Base-by-base conservation (phyloP, 495 filamentous ascomycete genomes). In the Letharia columbiana region DNA sequence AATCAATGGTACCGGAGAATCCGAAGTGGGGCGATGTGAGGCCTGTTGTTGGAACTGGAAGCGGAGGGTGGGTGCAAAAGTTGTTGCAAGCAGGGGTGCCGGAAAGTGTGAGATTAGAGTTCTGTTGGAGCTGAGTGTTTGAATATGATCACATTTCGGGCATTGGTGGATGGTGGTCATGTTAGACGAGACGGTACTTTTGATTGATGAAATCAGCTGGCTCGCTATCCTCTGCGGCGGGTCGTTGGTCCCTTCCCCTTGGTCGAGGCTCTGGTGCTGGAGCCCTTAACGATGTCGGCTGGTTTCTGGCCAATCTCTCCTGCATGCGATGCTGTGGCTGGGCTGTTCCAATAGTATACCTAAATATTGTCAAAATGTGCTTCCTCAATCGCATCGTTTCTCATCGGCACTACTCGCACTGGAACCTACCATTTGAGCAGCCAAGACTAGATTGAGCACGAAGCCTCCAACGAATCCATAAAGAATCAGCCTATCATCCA, bases 391-490 rank as follows among this genome's bases (percentile, higher is more conserved):
- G 37, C 23, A 23, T 28, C 5, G 3, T 23, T 28, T 41, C 4
- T 3, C 20, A 0, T 65, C 50, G 54, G 13, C 15, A 23, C 10
- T 31, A n/a, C 37, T 58, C 13, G 10, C n/a, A 17, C 6, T 45
- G 44, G 15, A 33, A 54, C 15, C 11, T 40, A 93, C 75, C 91
- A 98, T 96, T 81, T 98, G 94, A 58, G 79, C 77, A 5, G 91
- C 94, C 65, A 98, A 79, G 64, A 98, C 82, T 67, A 87, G 77
- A 77, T 98, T 98, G 69, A 98, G 84, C 41, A 81, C 77, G 74
- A 96, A 96, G 33, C 89, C 95, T 3, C 90, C 91, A 57, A 97
- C 75, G 81, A 94, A 97, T 33, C 91, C 89, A 74, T 93, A 96
- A 20, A 98, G 83, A 70, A 98, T 97, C 64, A 98, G 80, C 75